Percentiles rank a stretch among this genome's conserved stretches.
Conservation (phyloP, 805 yeast genomes). For the Wickerhamomyces ciferrii region DNA sequence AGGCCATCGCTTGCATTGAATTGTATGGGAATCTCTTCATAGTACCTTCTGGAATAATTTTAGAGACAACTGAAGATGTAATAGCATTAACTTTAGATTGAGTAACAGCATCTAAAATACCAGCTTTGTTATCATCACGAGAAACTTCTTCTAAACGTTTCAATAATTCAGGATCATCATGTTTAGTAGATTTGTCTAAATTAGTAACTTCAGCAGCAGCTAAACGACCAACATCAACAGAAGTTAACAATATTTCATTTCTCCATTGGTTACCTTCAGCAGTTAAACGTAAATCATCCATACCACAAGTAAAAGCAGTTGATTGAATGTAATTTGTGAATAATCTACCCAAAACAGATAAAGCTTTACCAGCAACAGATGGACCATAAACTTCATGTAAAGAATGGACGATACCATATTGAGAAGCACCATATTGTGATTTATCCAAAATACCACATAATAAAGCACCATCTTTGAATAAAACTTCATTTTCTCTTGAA, state of each 20-base stretch:
- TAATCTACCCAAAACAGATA: constrained; percentile 89
- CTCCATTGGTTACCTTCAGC: constrained; percentile 89
- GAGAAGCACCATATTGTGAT: constrained; percentile 97
- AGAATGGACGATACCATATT: constrained; percentile 94
- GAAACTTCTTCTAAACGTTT: constrained; percentile 90
- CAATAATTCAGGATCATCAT: constrained; percentile 69
- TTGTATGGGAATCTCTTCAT: constrained; percentile 94
- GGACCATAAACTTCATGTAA: constrained; percentile 95
- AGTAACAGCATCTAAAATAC: constrained; percentile 91
- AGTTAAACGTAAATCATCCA: constrained; percentile 96
- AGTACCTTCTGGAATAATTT: constrained; percentile 94
- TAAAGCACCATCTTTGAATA: constrained; percentile 83
- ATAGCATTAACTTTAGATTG: constrained; percentile 88
- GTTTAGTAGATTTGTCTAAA: constrained; percentile 44
- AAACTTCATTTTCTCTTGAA: constrained; percentile 79
- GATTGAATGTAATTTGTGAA: constrained; percentile 91
- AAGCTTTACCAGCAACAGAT: constrained; percentile 78
- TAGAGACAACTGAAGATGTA: constrained; percentile 90
- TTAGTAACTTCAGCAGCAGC: constrained; percentile 96
- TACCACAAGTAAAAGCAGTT: constrained; percentile 98
- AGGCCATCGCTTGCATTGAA: constrained; percentile 98
- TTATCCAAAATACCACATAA: constrained; percentile 92
- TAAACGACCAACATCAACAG: constrained; percentile 77
- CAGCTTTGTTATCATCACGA: constrained; percentile 89
- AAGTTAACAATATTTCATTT: constrained; percentile 68